phyloP scores from a whole-genome alignment of 495 filamentous ascomycete species.

The Penicillium lagena region DNA sequence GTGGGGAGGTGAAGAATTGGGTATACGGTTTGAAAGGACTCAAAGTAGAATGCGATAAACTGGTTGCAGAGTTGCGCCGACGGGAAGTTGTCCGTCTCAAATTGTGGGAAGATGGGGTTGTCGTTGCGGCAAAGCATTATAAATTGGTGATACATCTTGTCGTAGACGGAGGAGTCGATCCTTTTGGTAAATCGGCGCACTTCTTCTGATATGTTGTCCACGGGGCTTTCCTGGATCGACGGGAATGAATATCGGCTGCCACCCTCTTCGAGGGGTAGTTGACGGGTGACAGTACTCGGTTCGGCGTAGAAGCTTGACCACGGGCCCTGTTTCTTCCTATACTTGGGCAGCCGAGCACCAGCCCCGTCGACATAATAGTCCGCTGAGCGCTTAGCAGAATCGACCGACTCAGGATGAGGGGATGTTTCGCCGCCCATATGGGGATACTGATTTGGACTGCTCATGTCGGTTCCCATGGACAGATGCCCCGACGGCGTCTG shows the following conservation, averaged over 20 bases:
- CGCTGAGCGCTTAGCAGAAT: slow-evolving; percentile 17
- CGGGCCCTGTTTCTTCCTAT: slow-evolving; percentile 18
- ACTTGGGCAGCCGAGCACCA: slow-evolving; percentile 23
- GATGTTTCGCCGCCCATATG: slow-evolving; percentile 15
- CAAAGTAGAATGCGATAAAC: slow-evolving; percentile 30
- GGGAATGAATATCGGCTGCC: slow-evolving; percentile 21
- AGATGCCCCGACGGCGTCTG: slow-evolving; percentile 16
- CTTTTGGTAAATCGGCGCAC: slow-evolving; percentile 1
- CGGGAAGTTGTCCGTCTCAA: slow-evolving; percentile 32
- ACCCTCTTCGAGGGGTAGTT: slow-evolving; percentile 3
- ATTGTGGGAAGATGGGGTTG: slow-evolving; percentile 28
- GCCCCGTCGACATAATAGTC: slow-evolving; percentile 35
- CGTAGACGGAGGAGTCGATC: slow-evolving; percentile 27
- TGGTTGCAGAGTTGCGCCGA: slow-evolving; percentile 18
- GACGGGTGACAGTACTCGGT: slow-evolving; percentile 3
- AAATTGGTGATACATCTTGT: slow-evolving; percentile 28
- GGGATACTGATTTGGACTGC: slow-evolving; percentile 12
- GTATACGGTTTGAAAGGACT: slow-evolving; percentile 37
- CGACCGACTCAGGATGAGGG: slow-evolving; percentile 11
- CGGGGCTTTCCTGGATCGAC: slow-evolving; percentile 5
- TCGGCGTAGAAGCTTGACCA: slow-evolving; percentile 14
- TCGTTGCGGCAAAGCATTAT: slow-evolving; percentile 27
- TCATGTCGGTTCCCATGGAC: slow-evolving; percentile 12
- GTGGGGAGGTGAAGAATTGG: slow-evolving; percentile 39
- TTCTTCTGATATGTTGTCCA: slow-evolving; percentile 10